A percentile compares a stretch with the other conserved stretches of the same genome.
phyloP scores from a whole-genome alignment of 2,329 filamentous ascomycete species.

The Fulvia fulva region DNA sequence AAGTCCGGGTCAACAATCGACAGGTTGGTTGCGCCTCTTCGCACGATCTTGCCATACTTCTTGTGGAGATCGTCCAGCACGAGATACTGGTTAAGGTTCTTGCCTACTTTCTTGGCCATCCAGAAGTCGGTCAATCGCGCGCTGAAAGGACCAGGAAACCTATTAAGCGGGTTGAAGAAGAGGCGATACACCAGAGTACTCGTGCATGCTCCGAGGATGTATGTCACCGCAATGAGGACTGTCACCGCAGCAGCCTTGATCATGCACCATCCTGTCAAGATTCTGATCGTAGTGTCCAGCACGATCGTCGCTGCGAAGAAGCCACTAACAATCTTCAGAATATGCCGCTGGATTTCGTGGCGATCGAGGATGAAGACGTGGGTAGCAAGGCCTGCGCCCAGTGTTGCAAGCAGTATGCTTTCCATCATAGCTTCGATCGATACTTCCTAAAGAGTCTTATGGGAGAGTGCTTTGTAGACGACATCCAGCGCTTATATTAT shows the following conservation, averaged over 20 bases:
- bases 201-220: conserved; percentile 13
- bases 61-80: conserved; percentile 32
- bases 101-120: conserved; percentile 24
- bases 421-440: background rate
- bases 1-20: conserved; percentile 36
- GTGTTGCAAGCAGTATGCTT: background rate
- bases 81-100: conserved; percentile 26
- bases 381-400: conserved; percentile 13
- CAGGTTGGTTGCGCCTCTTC: conserved; percentile 35
- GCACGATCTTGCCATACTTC: conserved; percentile 32
- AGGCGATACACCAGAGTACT: conserved; percentile 37
- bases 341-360: conserved; percentile 22
- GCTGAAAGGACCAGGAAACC: conserved; percentile 32
- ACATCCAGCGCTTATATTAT: background rate
- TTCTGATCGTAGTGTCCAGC: background rate
- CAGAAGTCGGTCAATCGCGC: conserved; percentile 34
- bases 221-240: conserved; percentile 1
- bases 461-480: background rate
- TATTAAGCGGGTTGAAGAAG: conserved; percentile 32
- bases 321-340: conserved; percentile 8
- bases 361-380: conserved; percentile 26
- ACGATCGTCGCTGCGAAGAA: conserved; percentile 8
- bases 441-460: too few relatives aligned
- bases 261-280: background rate
- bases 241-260: conserved; percentile 1